Evolutionary conservation across 768 basidiomycete species (phyloP).

Genomic region (Leucosporidium yakuticum): DNA sequence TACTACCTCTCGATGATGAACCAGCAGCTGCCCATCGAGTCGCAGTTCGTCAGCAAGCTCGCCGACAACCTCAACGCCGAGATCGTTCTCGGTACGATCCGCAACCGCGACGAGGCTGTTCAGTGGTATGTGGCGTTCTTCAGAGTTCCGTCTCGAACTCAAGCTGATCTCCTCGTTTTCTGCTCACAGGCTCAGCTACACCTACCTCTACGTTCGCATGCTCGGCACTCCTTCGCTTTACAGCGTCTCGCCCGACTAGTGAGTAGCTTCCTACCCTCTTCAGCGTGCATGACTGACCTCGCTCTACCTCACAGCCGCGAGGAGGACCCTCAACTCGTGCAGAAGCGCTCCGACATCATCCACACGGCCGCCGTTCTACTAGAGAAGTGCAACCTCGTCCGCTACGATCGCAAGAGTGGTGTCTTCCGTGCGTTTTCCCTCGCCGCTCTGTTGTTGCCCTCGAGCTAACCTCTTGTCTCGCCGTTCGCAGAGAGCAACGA

Average conservation of each 20-base stretch:
- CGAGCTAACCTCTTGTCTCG: not conserved
- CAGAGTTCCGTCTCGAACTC: not conserved
- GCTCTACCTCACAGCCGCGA: conserved; percentile 50
- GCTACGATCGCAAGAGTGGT: conserved; percentile 83
- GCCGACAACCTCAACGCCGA: conserved; percentile 97
- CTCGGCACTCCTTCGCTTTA: conserved; percentile 81
- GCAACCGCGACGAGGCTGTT: conserved; percentile 93
- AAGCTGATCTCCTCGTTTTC: not conserved
- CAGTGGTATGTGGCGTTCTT: conserved; percentile 86
- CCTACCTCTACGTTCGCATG: conserved; percentile 78
- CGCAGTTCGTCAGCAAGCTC: conserved; percentile 82
- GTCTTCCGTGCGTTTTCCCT: conserved; percentile 53
- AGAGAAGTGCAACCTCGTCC: conserved; percentile 89
- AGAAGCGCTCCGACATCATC: conserved; percentile 82
- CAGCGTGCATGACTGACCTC: not conserved
- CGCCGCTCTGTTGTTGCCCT: not conserved
- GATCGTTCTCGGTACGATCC: conserved; percentile 86
- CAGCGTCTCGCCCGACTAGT: conserved; percentile 77
- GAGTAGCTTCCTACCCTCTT: not conserved
- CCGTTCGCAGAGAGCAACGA: conserved; percentile 62
- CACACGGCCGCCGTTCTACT: conserved; percentile 88
- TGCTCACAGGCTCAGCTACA: conserved; percentile 18
- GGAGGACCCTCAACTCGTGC: conserved; percentile 71
- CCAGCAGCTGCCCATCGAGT: conserved; percentile 95
- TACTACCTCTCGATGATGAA: conserved; percentile 93